These are phyloP conservation scores for Saccharomyces hybrid DNA, from an alignment of 1,139 yeast species.

Conservation along the genomic window DNA sequence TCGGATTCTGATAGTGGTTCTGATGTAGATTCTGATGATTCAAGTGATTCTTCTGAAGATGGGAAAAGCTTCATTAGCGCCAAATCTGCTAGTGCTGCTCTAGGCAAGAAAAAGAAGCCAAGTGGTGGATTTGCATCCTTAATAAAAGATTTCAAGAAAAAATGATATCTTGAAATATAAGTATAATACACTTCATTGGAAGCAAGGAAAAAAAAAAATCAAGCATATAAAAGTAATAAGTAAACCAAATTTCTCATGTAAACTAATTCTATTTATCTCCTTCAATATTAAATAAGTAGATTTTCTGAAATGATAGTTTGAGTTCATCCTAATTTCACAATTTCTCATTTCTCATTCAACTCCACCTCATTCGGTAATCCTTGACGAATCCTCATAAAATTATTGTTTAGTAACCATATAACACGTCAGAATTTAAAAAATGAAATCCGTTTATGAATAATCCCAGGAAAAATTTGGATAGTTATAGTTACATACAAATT, in stretches of 20 bases:
- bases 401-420: not conserved
- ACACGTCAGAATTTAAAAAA: no score
- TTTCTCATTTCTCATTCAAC: no score
- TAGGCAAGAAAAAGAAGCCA: constrained; percentile 34
- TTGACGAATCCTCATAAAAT: no score
- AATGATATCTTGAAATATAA: constrained; percentile 6
- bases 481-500: not conserved
- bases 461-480: not conserved
- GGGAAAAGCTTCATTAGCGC: constrained; percentile 35
- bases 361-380: no score
- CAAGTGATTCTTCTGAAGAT: constrained; percentile 18
- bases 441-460: no score
- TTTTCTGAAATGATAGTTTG: no score
- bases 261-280: not conserved
- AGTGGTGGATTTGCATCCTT: constrained; percentile 48
- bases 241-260: not conserved
- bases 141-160: constrained; percentile 43
- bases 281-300: not conserved
- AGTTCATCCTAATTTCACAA: no score
- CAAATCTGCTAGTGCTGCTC: constrained; percentile 36
- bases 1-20: constrained; percentile 17
- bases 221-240: not conserved
- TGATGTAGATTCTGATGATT: constrained; percentile 13
- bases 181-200: not conserved
- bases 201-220: not conserved